These are phyloP conservation scores for Leccinum griseonigrum DNA, from an alignment of 1,284 basidiomycete species.

Conservation along the genomic window DNA sequence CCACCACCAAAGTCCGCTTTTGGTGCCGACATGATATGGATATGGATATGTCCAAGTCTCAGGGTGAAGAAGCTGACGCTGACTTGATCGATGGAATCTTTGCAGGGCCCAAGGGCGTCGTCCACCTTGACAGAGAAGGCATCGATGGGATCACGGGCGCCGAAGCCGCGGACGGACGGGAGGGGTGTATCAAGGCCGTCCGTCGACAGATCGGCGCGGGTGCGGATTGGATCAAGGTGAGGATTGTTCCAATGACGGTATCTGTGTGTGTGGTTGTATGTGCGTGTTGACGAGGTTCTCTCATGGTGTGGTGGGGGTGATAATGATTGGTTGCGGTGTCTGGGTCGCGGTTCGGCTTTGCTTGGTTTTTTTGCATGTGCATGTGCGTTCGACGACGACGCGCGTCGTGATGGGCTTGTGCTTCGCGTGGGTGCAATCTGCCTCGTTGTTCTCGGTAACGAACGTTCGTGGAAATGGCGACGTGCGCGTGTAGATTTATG, in stretches of 20 bases:
- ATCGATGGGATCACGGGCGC: conserved; percentile 58
- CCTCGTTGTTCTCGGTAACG: not conserved
- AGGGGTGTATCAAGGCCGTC: conserved; percentile 55
- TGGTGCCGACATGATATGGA: conserved; percentile 1
- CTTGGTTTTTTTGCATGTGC: not conserved
- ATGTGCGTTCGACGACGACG: not conserved
- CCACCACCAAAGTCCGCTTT: conserved; percentile 12
- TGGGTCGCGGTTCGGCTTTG: not conserved
- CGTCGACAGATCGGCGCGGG: conserved; percentile 66
- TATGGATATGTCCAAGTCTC: not conserved
- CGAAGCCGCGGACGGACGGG: conserved; percentile 56
- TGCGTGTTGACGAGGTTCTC: conserved; percentile 4
- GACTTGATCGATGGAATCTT: not conserved
- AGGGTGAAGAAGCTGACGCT: not conserved
- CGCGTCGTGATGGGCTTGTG: conserved; percentile 2
- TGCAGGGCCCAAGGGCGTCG: conserved; percentile 52
- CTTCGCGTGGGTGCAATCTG: not conserved
- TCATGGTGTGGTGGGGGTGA: not conserved
- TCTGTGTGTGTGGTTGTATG: conserved; percentile 7
- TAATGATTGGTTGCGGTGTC: not conserved
- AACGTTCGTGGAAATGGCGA: not conserved
- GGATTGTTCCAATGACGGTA: not conserved
- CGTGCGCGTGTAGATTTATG: conserved; percentile 44
- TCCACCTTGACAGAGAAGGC: conserved; percentile 48
- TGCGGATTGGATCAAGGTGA: conserved; percentile 63